phyloP scores from a whole-genome alignment of 257 asterid species.

The Schizonepeta tenuifolia region DNA sequence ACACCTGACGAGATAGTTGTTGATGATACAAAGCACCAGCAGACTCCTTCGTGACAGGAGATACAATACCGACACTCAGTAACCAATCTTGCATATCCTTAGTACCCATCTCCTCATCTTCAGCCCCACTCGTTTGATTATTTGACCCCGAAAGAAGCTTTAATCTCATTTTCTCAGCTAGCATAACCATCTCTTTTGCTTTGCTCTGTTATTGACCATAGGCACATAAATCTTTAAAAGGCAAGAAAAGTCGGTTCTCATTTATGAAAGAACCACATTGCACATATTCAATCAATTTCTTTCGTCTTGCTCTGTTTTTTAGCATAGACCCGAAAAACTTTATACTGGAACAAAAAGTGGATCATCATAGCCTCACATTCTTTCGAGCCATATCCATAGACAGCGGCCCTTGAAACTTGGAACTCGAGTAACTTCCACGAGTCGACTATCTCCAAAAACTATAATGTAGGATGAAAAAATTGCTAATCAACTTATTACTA shows the following conservation, averaged over 20 bases:
- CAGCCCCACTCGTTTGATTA: conserved; percentile 60
- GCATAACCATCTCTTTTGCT: conserved; percentile 97
- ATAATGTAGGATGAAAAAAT: not conserved
- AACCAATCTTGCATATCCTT: conserved; percentile 98
- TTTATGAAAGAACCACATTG: not conserved
- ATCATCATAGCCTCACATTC: conserved; percentile 24
- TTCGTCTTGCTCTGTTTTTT: conserved; percentile 73
- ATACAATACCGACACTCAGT: conserved; percentile 90
- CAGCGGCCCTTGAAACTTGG: conserved; percentile 17
- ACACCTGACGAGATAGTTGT: conserved; percentile 95
- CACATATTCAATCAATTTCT: conserved; percentile 59
- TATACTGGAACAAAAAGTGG: not conserved
- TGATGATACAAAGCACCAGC: conserved; percentile 99
- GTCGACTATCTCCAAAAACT: not conserved
- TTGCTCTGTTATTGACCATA: conserved; percentile 55
- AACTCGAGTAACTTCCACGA: conserved; percentile 16
- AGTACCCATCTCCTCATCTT: conserved; percentile 86
- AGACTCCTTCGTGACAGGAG: conserved; percentile 97
- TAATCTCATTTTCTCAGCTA: conserved; percentile 95
- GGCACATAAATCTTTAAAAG: conserved; percentile 21
- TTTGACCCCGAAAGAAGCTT: conserved; percentile 87
- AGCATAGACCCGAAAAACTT: conserved; percentile 16
- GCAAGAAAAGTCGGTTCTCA: conserved; percentile 11
- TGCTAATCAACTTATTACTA: not conserved
- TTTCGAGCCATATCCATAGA: not conserved